Evolutionary conservation across 1,284 basidiomycete species (phyloP).

Genomic region (Malassezia obtusa): DNA sequence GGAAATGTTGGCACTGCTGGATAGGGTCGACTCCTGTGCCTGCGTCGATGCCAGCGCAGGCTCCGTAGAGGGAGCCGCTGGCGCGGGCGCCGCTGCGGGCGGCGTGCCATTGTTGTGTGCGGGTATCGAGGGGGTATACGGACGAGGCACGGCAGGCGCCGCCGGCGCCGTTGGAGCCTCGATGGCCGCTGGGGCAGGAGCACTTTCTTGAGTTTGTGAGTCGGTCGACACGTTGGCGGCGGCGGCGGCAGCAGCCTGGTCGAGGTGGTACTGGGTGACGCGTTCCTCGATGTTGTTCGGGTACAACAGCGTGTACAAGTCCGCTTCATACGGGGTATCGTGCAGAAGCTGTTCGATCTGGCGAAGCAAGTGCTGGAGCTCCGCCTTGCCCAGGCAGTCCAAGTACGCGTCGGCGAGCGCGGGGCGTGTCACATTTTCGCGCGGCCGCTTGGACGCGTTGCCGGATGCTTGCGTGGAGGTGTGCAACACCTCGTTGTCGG

Average conservation of each 20-base stretch:
- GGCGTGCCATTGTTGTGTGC: not conserved
- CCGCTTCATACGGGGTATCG: conserved; percentile 5
- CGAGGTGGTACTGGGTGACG: not conserved
- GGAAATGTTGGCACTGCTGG: conserved; percentile 9
- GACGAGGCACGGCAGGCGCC: not conserved
- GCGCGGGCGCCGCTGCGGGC: not conserved
- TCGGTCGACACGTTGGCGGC: too few species aligned
- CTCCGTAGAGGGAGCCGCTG: not conserved
- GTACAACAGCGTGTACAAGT: conserved; percentile 9
- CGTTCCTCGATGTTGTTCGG: conserved; percentile 8
- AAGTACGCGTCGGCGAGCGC: conserved; percentile 10
- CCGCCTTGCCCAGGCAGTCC: not conserved
- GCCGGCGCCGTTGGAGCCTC: not conserved
- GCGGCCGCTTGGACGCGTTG: conserved; percentile 4
- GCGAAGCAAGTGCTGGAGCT: conserved; percentile 3
- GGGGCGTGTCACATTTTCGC: not conserved
- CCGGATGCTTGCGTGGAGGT: not conserved
- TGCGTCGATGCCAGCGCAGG: not conserved
- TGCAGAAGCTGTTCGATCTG: conserved; percentile 12
- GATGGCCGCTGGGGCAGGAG: not conserved
- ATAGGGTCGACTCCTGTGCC: not conserved
- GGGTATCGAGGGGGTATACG: conserved; percentile 19
- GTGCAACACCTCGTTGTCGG: conserved; percentile 8
- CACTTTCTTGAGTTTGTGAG: too few species aligned
- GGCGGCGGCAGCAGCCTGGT: not conserved